phyloP scores from a whole-genome alignment of 164 flowering plant species.

The Amborella trichopoda region DNA sequence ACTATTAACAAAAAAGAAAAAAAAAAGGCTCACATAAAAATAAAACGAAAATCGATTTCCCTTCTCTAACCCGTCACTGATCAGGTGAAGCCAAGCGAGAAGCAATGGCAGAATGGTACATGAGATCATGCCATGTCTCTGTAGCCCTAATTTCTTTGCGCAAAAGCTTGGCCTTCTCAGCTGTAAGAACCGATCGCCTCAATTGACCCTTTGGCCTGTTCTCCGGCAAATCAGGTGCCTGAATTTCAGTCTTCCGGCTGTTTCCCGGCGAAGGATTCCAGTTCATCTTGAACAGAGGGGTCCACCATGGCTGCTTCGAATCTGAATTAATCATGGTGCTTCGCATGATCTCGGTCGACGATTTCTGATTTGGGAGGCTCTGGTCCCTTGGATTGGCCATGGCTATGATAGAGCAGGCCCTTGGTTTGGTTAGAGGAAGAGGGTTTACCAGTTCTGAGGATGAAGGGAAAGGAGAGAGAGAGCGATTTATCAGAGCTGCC shows the following conservation, averaged over 20 bases:
- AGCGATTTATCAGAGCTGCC: too few relatives aligned
- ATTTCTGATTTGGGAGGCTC: too few relatives aligned
- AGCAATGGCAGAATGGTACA: conserved; percentile 9
- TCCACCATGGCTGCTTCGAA: conserved; percentile 6
- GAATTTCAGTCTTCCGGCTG: not conserved
- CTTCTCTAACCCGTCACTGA: too few relatives aligned
- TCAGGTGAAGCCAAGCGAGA: conserved; percentile 5
- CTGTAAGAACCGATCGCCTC: conserved; percentile 5
- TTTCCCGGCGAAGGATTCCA: not conserved
- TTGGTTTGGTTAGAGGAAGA: too few relatives aligned
- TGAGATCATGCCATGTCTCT: conserved; percentile 6
- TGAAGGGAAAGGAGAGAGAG: not conserved
- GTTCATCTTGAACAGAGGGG: conserved; percentile 1
- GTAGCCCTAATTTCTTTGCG: conserved; percentile 6
- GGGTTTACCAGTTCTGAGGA: too few relatives aligned
- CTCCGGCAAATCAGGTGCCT: not conserved
- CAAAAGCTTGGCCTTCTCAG: conserved; percentile 6
- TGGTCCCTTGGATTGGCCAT: not conserved
- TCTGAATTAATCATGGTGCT: conserved; percentile 1
- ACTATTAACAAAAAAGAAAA: too few relatives aligned
- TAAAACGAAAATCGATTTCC: too few relatives aligned
- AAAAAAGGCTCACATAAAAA: too few relatives aligned
- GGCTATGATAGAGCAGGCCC: not conserved
- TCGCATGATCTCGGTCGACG: not conserved
- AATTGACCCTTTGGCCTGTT: not conserved